These are phyloP conservation scores for Usnea hakonensis DNA, from an alignment of 495 filamentous ascomycete species.

Conservation along the genomic window DNA sequence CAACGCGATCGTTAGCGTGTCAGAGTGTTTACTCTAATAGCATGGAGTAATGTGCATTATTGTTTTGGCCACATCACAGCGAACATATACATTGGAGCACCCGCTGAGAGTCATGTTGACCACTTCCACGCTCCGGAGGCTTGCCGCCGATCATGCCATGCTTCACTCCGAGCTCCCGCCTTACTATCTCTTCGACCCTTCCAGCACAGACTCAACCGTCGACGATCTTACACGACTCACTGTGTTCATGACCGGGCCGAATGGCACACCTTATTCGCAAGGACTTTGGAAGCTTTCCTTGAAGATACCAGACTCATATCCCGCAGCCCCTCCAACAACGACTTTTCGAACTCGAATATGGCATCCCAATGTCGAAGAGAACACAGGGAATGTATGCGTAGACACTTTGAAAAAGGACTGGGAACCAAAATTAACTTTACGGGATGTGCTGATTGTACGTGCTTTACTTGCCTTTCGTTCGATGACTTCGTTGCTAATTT, in stretches of 20 bases:
- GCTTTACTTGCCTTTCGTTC: not conserved
- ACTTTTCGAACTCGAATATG: conserved; percentile 61
- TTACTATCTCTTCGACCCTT: conserved; percentile 55
- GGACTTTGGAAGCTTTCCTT: conserved; percentile 57
- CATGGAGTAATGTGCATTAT: too few species aligned
- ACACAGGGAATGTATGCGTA: conserved; percentile 58
- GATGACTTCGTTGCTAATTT: conserved; percentile 3
- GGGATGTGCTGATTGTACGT: conserved; percentile 55
- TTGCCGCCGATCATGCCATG: conserved; percentile 56
- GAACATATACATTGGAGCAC: too few species aligned
- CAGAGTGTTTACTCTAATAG: too few species aligned
- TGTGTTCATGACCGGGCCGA: conserved; percentile 54
- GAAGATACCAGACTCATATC: conserved; percentile 58
- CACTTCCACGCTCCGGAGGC: conserved; percentile 47
- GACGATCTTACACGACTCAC: conserved; percentile 56
- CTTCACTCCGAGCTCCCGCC: conserved; percentile 55
- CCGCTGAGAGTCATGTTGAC: not conserved
- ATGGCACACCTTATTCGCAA: conserved; percentile 53
- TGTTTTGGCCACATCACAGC: too few species aligned
- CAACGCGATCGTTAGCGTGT: too few species aligned
- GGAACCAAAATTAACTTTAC: conserved; percentile 50
- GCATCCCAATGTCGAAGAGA: conserved; percentile 66
- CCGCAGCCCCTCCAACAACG: conserved; percentile 57
- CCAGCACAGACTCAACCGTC: conserved; percentile 26
- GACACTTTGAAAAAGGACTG: conserved; percentile 68